These are phyloP conservation scores for Cydonia oblonga DNA, from an alignment of 331 rosid species.

Conservation along the genomic window DNA sequence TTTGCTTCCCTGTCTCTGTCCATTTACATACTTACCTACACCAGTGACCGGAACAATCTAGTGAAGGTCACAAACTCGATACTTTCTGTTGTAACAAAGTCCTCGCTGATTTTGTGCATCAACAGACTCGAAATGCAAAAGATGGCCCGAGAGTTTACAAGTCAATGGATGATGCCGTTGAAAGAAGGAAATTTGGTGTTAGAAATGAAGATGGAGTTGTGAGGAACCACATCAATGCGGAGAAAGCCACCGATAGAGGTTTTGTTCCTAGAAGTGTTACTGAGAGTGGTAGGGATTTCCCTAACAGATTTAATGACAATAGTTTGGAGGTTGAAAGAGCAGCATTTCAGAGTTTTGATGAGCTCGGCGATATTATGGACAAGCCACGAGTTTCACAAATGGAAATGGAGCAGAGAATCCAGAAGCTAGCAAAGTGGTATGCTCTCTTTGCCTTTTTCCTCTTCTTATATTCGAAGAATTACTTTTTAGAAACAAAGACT, in stretches of 20 bases:
- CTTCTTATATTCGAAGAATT: constrained; percentile 6
- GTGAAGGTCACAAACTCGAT: too few species aligned
- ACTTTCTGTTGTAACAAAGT: too few species aligned
- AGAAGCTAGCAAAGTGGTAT: constrained; percentile 63
- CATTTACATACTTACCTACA: too few species aligned
- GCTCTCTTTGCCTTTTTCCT: constrained; percentile 18
- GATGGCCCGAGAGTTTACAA: constrained; percentile 13
- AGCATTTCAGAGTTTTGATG: constrained; percentile 61
- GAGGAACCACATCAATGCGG: constrained; percentile 19
- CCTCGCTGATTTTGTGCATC: too few species aligned
- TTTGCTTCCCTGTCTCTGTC: too few species aligned
- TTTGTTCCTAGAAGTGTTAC: constrained; percentile 15
- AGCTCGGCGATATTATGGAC: constrained; percentile 24
- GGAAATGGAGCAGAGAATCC: constrained; percentile 82
- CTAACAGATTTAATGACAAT: constrained; percentile 19
- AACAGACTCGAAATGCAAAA: constrained; percentile 6
- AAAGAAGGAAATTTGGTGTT: constrained; percentile 20
- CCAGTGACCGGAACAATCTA: too few species aligned
- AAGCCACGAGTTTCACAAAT: constrained; percentile 48
- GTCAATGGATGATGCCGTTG: constrained; percentile 12
- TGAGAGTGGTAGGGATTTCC: constrained; percentile 16
- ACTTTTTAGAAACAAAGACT: background rate
- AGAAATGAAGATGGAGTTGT: constrained; percentile 7
- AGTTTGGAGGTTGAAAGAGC: constrained; percentile 51
- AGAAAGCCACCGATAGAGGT: constrained; percentile 17